Base-by-base conservation (phyloP, 1,284 basidiomycete genomes). In the Ustilago vetiveriae region DNA sequence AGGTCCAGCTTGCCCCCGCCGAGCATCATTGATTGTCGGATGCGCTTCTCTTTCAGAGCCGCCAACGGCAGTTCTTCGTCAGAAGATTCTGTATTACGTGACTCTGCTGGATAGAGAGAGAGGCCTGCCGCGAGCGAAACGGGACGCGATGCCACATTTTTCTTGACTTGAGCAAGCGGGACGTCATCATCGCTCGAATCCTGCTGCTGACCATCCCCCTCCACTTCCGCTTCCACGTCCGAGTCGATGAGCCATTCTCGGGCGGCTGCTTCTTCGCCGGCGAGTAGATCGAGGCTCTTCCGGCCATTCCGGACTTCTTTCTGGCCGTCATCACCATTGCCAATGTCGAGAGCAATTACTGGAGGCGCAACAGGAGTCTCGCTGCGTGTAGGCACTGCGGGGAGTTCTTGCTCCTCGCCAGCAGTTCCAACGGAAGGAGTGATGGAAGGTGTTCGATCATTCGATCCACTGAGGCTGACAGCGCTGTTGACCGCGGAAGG, bases 61-160 rank as follows among this genome's bases (percentile, higher is more conserved):
- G 74, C 74, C 1, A 76, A 58, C 2, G 74, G 69, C 21, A 76
- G 33, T 33, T 75, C 74, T 33, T 76, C 74, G 24, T 76, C 74
- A 6, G 71, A 73, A 4, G 73, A 75, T 0, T 72, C 69, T n/a
- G 48, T 63, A 5, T 53, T 26, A 44, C 51, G 38, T 2, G 49
- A 27, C 23, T 33, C 23, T 4, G 30, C 35, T 4, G 53, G 30
- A 8, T 45, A 13, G 10, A 65, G 48, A 41, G 41, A 47, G 6
- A 70, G 56, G 10, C 67, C 60, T 8, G 67, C 51, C 19, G 59
- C 66, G n/a, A 71, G 22, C 30, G 66, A 69, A 10, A 49, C 41
- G 0, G 64, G 70, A 10, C 58, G 70, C 41, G 56, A 64, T 26
- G 57, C 52, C 8, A 66, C 57, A 6, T 64, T 74, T 38, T 59